phyloP scores from a whole-genome alignment of 2,329 filamentous ascomycete genomes.

The Fusarium neocosmosporiellum region DNA sequence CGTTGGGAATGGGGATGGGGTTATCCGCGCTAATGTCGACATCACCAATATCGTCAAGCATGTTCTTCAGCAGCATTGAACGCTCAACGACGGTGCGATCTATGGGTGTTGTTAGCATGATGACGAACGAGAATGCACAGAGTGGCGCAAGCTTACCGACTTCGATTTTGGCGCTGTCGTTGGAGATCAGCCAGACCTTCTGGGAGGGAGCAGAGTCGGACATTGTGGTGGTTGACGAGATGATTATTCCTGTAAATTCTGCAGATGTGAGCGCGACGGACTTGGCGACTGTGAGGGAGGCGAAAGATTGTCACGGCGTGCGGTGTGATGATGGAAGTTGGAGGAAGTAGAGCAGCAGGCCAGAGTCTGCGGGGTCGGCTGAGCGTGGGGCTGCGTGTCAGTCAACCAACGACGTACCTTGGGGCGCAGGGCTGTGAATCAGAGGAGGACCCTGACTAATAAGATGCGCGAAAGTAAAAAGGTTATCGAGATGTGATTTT shows the following conservation, averaged over 20 bases:
- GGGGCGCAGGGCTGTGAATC: conserved; percentile 28
- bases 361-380: conserved; percentile 43
- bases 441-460: conserved; percentile 19
- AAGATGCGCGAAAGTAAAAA: neutral
- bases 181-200: conserved; percentile 64
- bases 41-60: conserved; percentile 92
- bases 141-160: conserved; percentile 55
- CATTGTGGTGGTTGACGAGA: conserved; percentile 46
- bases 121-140: conserved; percentile 13
- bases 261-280: conserved; percentile 13
- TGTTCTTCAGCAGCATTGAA: conserved; percentile 96
- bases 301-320: conserved; percentile 18
- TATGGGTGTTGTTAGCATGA: conserved; percentile 47
- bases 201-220: conserved; percentile 47
- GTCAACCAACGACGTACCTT: conserved; percentile 31
- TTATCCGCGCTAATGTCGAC: conserved; percentile 64
- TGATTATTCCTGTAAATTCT: conserved; percentile 2
- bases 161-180: conserved; percentile 60
- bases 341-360: conserved; percentile 35
- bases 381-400: conserved; percentile 30
- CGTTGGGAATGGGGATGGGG: conserved; percentile 89
- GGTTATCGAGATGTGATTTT: neutral
- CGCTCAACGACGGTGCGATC: conserved; percentile 90
- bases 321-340: conserved; percentile 37
- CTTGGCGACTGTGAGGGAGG: neutral